phyloP scores from a whole-genome alignment of 2,329 filamentous ascomycete species.

The Colletotrichum sp. region DNA sequence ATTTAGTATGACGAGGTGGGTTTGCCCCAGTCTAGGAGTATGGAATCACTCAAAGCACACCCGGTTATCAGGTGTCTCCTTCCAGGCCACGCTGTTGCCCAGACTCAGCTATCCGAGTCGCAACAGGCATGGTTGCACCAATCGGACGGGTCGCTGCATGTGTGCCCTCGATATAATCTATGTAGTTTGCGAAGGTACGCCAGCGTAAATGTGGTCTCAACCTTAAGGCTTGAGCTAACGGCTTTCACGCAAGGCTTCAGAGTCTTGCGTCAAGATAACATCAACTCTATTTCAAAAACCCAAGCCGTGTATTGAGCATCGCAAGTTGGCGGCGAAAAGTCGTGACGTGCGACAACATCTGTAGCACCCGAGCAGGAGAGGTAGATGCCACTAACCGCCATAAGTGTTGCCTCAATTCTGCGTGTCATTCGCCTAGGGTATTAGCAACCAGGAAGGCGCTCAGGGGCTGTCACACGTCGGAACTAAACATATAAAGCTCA shows the following conservation, averaged over 20 bases:
- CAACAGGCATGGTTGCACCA: not conserved
- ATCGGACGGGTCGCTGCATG: not conserved
- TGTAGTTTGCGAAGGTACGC: not conserved
- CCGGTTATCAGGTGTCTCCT: not conserved
- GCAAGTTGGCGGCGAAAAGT: not conserved
- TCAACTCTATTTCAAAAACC: not conserved
- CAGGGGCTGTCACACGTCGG: not conserved
- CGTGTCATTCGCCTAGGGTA: not conserved
- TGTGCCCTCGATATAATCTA: not conserved
- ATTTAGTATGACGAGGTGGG: not conserved
- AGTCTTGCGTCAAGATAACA: not conserved
- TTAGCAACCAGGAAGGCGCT: not conserved
- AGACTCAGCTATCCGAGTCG: not conserved
- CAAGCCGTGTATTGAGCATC: not conserved
- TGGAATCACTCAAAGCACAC: not conserved
- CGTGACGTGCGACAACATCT: not conserved
- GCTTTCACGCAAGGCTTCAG: not conserved
- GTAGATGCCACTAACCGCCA: not conserved
- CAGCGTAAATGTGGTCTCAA: not conserved
- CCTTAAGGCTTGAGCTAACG: not conserved
- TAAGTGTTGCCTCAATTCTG: not conserved
- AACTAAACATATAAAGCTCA: not conserved
- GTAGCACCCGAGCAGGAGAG: not conserved
- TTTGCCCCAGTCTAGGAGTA: not conserved
- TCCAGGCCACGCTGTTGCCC: not conserved